Evolutionary conservation across 2,329 filamentous ascomycete species (phyloP).

Genomic region (Colletotrichum tropicale): DNA sequence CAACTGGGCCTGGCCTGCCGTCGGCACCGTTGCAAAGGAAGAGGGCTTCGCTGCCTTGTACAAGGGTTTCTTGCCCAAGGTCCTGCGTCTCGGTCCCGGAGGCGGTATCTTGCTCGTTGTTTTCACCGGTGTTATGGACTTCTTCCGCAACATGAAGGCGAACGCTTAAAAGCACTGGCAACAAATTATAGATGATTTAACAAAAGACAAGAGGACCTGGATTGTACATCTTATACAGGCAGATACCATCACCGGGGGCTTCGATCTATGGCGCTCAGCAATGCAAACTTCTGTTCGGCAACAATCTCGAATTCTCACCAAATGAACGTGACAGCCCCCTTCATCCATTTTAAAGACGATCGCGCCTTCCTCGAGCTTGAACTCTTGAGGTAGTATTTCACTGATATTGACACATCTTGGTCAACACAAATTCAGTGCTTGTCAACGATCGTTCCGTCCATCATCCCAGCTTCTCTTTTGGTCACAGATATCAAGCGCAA

Average conservation of each 20-base stretch:
- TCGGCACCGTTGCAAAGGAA: constrained; percentile 87
- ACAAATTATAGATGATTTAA: background rate
- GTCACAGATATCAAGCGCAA: background rate
- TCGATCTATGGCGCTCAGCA: constrained; percentile 2
- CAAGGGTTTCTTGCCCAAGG: constrained; percentile 98
- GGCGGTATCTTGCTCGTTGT: constrained; percentile 80
- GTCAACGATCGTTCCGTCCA: background rate
- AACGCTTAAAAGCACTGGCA: constrained; percentile 1
- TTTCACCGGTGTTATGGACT: constrained; percentile 89
- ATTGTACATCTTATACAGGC: constrained; percentile 14
- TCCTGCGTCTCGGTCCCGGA: constrained; percentile 57
- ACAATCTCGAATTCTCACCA: background rate
- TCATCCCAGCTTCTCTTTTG: background rate
- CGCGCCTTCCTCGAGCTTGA: background rate
- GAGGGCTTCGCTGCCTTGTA: constrained; percentile 92
- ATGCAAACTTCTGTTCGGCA: background rate
- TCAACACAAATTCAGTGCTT: background rate
- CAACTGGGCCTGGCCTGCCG: constrained; percentile 95
- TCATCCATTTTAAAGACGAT: background rate
- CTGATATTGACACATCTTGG: background rate
- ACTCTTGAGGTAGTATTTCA: background rate
- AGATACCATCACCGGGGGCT: constrained; percentile 10
- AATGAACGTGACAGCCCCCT: background rate
- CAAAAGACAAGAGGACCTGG: background rate
- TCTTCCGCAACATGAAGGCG: constrained; percentile 73